phyloP scores from a whole-genome alignment of 306 rosid genomes.

The Glycyrrhiza uralensis region DNA sequence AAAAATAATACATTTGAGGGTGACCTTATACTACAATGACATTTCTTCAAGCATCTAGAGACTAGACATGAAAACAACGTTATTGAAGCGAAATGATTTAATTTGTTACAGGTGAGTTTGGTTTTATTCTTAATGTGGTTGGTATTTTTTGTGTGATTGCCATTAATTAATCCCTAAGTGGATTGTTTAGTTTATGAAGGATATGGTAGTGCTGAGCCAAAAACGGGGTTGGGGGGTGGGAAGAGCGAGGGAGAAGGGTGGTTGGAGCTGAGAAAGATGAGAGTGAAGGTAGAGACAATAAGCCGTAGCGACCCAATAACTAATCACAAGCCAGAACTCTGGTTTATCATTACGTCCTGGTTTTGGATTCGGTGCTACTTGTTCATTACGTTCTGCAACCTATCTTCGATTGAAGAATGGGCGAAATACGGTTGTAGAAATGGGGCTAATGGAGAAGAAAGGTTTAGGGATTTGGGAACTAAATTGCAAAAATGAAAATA shows the following conservation, averaged over 20 bases:
- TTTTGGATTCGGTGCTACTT: too few species aligned
- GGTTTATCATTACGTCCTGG: too few species aligned
- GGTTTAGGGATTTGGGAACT: too few species aligned
- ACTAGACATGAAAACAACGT: conserved; percentile 32
- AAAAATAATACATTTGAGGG: conserved; percentile 32
- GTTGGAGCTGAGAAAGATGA: conserved; percentile 46
- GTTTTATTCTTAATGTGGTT: conserved; percentile 25
- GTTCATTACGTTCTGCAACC: too few species aligned
- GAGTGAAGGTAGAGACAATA: conserved; percentile 28
- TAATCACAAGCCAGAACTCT: conserved; percentile 75
- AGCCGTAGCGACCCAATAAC: conserved; percentile 68
- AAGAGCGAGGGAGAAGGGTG: conserved; percentile 20
- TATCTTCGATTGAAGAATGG: too few species aligned
- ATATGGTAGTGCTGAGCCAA: conserved; percentile 14
- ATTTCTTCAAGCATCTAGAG: conserved; percentile 30
- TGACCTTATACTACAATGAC: conserved; percentile 50
- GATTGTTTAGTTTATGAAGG: conserved; percentile 7
- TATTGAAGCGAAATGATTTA: not conserved
- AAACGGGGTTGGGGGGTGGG: not conserved
- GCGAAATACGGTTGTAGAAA: too few species aligned
- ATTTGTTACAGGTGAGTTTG: conserved; percentile 6
- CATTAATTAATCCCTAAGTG: not conserved
- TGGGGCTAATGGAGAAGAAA: too few species aligned
- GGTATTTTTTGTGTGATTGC: not conserved
- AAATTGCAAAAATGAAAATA: too few species aligned